Evolutionary conservation across 495 filamentous ascomycete species (phyloP).

Genomic region (Podospora fimiseda): DNA sequence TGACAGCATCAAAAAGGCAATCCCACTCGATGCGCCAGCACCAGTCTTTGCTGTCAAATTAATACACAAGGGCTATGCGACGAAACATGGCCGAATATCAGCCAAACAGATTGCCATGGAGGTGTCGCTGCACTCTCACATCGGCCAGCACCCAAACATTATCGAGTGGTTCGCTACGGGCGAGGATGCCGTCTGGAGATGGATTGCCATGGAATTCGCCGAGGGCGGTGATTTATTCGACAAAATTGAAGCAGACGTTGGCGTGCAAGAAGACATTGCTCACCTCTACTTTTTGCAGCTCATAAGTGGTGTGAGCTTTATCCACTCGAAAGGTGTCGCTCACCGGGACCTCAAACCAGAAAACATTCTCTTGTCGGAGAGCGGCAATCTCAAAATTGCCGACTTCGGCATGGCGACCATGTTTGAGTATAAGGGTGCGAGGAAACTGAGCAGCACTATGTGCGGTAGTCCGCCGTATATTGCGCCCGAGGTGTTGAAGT

Average conservation of each 20-base stretch:
- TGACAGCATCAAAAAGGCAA: slow-evolving; percentile 85
- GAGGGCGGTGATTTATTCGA: slow-evolving; percentile 97
- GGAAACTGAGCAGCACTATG: slow-evolving; percentile 75
- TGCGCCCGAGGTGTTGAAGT: slow-evolving; percentile 79
- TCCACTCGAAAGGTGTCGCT: slow-evolving; percentile 87
- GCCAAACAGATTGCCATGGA: slow-evolving; percentile 85
- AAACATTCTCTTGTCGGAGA: slow-evolving; percentile 74
- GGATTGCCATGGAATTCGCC: slow-evolving; percentile 97
- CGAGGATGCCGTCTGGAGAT: slow-evolving; percentile 85
- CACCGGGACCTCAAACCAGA: slow-evolving; percentile 90
- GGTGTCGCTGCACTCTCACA: slow-evolving; percentile 76
- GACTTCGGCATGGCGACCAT: slow-evolving; percentile 96
- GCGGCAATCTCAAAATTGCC: slow-evolving; percentile 88
- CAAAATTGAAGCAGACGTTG: slow-evolving; percentile 96
- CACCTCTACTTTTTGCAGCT: slow-evolving; percentile 95
- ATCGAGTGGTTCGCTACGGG: slow-evolving; percentile 85
- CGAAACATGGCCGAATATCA: slow-evolving; percentile 79
- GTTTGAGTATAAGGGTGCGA: slow-evolving; percentile 77
- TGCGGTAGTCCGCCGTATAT: slow-evolving; percentile 98
- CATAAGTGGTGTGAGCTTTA: slow-evolving; percentile 82
- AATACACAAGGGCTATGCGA: slow-evolving; percentile 93
- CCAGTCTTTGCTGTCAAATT: slow-evolving; percentile 96
- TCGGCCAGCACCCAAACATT: slow-evolving; percentile 85
- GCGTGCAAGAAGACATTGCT: slow-evolving; percentile 84
- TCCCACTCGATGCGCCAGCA: slow-evolving; percentile 56